A percentile compares a stretch with the other conserved stretches of the same genome.
phyloP scores from a whole-genome alignment of 2,329 filamentous ascomycete species.

The Botryotinia calthae region DNA sequence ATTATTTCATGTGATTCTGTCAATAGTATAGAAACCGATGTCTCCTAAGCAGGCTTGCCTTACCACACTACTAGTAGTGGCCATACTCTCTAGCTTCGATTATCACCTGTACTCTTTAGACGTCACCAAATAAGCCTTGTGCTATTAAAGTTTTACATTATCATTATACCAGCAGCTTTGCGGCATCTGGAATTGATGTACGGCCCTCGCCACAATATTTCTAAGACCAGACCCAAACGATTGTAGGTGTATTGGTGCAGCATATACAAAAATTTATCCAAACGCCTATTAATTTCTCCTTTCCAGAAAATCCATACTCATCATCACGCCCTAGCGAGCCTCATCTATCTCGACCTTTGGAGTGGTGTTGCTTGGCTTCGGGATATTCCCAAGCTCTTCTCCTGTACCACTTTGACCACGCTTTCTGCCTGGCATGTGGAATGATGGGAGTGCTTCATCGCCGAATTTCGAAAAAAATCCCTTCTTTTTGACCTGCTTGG shows the following conservation, averaged over 20 bases:
- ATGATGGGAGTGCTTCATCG: slow-evolving; percentile 44
- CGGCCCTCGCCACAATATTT: slow-evolving; percentile 13
- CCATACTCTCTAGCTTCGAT: background rate
- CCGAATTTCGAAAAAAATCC: slow-evolving; percentile 80
- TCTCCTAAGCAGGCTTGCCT: background rate
- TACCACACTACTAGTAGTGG: background rate
- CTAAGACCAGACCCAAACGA: slow-evolving; percentile 20
- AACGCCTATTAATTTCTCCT: slow-evolving; percentile 14
- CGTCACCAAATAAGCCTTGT: background rate
- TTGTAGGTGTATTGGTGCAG: slow-evolving; percentile 19
- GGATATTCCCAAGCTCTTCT: slow-evolving; percentile 66
- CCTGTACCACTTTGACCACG: slow-evolving; percentile 67
- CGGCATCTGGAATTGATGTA: slow-evolving; percentile 13
- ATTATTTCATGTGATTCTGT: background rate
- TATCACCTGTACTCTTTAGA: background rate
- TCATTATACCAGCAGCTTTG: slow-evolving; percentile 22
- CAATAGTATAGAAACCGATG: background rate
- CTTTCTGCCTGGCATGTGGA: slow-evolving; percentile 71
- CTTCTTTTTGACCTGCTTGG: slow-evolving; percentile 58
- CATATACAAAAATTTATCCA: slow-evolving; percentile 14
- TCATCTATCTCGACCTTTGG: slow-evolving; percentile 29
- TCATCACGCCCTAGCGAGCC: slow-evolving; percentile 36
- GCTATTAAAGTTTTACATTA: slow-evolving; percentile 23
- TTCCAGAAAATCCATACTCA: background rate
- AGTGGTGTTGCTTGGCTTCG: slow-evolving; percentile 27